Conservation (phyloP, 441 rosid species). For the Kokia cookei region DNA sequence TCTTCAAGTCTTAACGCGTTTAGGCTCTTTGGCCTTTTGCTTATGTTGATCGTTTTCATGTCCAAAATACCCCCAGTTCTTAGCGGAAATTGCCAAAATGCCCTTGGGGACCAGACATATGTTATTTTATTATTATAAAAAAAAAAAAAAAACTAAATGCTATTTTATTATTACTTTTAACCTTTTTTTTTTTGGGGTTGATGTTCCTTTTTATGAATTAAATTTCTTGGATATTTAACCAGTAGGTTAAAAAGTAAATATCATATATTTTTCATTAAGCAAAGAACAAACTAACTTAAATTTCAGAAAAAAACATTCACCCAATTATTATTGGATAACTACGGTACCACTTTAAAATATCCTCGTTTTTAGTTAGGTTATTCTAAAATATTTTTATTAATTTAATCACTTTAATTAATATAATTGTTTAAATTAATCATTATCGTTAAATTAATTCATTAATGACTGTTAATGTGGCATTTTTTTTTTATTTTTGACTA, state of each 20-base stretch:
- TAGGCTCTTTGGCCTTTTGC: not conserved
- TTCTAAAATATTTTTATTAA: too few species aligned
- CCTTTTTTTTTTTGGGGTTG: not conserved
- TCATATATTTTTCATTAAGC: not conserved
- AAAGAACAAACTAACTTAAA: not conserved
- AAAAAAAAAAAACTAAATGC: too few species aligned
- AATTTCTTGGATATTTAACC: not conserved
- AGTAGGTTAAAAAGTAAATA: not conserved
- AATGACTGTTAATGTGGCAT: too few species aligned
- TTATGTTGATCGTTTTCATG: not conserved
- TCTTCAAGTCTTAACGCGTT: constrained; percentile 12
- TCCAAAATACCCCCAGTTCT: not conserved
- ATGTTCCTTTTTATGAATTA: not conserved
- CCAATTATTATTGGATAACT: too few species aligned
- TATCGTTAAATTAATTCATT: too few species aligned
- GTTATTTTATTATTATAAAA: not conserved
- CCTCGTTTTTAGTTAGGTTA: too few species aligned
- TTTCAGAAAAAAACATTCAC: too few species aligned
- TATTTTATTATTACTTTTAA: not conserved
- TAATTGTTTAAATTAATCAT: too few species aligned
- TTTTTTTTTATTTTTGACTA: too few species aligned
- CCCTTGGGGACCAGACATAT: too few species aligned
- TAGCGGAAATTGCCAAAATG: not conserved
- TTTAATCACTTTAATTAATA: too few species aligned
- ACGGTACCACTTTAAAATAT: too few species aligned